Percentiles rank a stretch among this genome's conserved stretches.
Conservation (phyloP, 192 early-diverging fungal genomes). For the Entomortierella beljakovae region DNA sequence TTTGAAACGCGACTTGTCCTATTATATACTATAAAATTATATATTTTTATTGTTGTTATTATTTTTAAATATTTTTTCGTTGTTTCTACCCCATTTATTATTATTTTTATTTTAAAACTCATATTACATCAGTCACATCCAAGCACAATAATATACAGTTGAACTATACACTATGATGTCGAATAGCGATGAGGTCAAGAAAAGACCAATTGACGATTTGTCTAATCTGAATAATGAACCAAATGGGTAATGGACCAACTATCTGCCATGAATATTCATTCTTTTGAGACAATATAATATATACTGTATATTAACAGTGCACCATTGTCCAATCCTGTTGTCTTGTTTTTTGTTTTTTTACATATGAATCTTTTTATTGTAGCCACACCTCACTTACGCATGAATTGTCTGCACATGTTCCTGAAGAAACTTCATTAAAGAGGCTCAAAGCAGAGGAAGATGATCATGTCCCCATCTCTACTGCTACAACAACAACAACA, state of each 20-base stretch:
- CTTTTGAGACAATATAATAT: background rate
- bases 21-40: background rate
- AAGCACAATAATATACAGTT: background rate
- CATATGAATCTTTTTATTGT: background rate
- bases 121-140: too few species aligned
- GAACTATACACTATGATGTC: slow-evolving; percentile 39
- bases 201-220: slow-evolving; percentile 42
- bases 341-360: slow-evolving; percentile 3
- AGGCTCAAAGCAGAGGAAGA: slow-evolving; percentile 49
- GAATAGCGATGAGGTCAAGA: slow-evolving; percentile 49
- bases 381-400: slow-evolving; percentile 5
- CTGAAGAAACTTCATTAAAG: slow-evolving; percentile 46
- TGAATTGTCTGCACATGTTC: slow-evolving; percentile 19
- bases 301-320: background rate
- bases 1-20: slow-evolving; percentile 8
- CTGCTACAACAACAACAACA: slow-evolving; percentile 13
- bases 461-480: slow-evolving; percentile 37
- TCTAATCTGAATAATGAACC: slow-evolving; percentile 15
- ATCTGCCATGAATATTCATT: background rate
- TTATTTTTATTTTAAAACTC: background rate
- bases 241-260: slow-evolving; percentile 14
- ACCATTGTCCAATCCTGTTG: background rate
- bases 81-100: background rate
- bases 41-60: background rate
- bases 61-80: background rate